Conservation (phyloP, 257 asterid genomes). For the Petunia secreta region DNA sequence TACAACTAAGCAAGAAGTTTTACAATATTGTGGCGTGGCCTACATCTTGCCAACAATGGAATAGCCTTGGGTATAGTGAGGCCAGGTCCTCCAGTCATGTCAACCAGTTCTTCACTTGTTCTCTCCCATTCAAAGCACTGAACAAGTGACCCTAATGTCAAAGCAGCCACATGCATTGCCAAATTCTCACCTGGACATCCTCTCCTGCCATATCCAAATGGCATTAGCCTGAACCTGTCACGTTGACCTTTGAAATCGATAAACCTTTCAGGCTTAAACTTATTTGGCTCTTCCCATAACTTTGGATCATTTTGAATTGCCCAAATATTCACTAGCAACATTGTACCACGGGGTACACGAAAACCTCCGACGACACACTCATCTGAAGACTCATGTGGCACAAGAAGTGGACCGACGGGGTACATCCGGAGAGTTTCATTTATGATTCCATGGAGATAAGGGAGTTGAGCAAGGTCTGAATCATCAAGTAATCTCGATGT, state of each 20-base stretch:
- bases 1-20: constrained; percentile 21
- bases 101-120: constrained; percentile 28
- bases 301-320: constrained; percentile 38
- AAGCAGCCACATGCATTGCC: constrained; percentile 28
- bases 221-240: constrained; percentile 30
- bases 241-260: constrained; percentile 14
- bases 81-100: constrained; percentile 38
- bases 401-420: constrained; percentile 28
- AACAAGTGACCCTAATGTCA: constrained; percentile 28
- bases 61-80: constrained; percentile 32
- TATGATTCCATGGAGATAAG: constrained; percentile 35
- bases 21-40: constrained; percentile 3
- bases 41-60: constrained; percentile 32
- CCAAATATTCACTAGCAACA: constrained; percentile 34
- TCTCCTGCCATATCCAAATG: constrained; percentile 43
- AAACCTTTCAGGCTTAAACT: constrained; percentile 45
- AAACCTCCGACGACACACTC: constrained; percentile 37
- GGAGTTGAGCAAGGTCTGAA: constrained; percentile 46
- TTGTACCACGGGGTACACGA: constrained; percentile 34
- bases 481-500: constrained; percentile 51
- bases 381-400: constrained; percentile 37
- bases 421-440: constrained; percentile 35
- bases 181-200: constrained; percentile 37
- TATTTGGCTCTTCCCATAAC: constrained; percentile 34
- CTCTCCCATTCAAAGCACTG: constrained; percentile 47